These are phyloP conservation scores for Quillaja saponaria DNA, from an alignment of 306 rosid species.

Conservation along the genomic window DNA sequence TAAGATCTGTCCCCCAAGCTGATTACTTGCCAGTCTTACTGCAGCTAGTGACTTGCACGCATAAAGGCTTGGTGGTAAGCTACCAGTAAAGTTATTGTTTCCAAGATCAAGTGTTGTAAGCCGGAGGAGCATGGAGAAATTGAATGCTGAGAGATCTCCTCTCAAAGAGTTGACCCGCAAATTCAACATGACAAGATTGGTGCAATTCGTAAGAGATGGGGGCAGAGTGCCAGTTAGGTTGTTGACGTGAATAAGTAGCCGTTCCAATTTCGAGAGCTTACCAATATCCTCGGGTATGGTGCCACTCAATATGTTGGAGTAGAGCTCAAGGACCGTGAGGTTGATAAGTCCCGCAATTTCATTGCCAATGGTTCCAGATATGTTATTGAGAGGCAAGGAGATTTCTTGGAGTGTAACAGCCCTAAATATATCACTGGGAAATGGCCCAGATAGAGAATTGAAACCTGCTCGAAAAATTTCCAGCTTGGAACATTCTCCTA, in stretches of 20 bases:
- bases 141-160: constrained; percentile 64
- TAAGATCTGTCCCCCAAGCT: constrained; percentile 63
- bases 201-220: constrained; percentile 60
- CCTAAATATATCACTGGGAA: constrained; percentile 63
- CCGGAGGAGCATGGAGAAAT: constrained; percentile 58
- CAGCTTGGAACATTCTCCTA: constrained; percentile 63
- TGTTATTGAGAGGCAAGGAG: constrained; percentile 60
- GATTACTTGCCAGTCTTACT: constrained; percentile 67
- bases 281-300: constrained; percentile 64
- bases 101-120: constrained; percentile 81
- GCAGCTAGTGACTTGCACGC: constrained; percentile 74
- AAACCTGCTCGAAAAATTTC: constrained; percentile 75
- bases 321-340: constrained; percentile 71
- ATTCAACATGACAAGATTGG: constrained; percentile 63
- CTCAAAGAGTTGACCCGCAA: constrained; percentile 67
- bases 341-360: constrained; percentile 48
- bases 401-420: constrained; percentile 48
- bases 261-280: constrained; percentile 55
- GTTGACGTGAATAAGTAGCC: constrained; percentile 66
- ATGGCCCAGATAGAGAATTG: constrained; percentile 56
- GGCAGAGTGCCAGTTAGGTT: constrained; percentile 68
- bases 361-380: constrained; percentile 54
- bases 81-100: constrained; percentile 65
- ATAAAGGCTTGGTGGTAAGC: constrained; percentile 71
- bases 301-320: constrained; percentile 61